phyloP scores from a whole-genome alignment of 2,329 filamentous ascomycete species.

The Alternaria hordeiaustralica region DNA sequence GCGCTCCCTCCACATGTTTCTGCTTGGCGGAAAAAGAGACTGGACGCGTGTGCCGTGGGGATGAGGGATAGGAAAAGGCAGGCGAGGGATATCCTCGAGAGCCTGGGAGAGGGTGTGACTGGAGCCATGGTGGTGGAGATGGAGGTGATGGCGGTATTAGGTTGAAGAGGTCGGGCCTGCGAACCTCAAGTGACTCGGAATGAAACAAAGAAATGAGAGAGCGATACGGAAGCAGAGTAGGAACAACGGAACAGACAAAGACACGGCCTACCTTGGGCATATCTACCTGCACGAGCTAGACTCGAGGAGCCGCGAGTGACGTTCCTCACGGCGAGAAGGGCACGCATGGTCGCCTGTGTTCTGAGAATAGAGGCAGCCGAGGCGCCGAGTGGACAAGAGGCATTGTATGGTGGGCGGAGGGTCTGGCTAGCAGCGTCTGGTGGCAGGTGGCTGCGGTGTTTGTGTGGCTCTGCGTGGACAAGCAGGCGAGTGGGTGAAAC shows the following conservation, averaged over 20 bases:
- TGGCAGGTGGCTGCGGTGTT: slow-evolving; percentile 31
- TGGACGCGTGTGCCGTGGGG: slow-evolving; percentile 31
- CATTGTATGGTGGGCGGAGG: slow-evolving; percentile 24
- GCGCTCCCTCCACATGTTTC: slow-evolving; percentile 59
- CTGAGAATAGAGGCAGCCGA: slow-evolving; percentile 39
- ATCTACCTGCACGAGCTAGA: slow-evolving; percentile 22
- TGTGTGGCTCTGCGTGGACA: slow-evolving; percentile 40
- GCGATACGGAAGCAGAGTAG: neutral
- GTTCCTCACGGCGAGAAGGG: slow-evolving; percentile 13
- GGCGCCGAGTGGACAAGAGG: slow-evolving; percentile 44
- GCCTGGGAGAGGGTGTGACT: slow-evolving; percentile 33
- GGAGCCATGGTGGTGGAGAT: slow-evolving; percentile 33
- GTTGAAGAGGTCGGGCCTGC: slow-evolving; percentile 14
- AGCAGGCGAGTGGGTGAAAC: slow-evolving; percentile 39
- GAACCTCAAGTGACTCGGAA: slow-evolving; percentile 13
- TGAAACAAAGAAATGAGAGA: slow-evolving; percentile 10
- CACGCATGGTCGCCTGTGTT: no score
- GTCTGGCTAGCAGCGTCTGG: slow-evolving; percentile 28
- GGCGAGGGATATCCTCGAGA: slow-evolving; percentile 43
- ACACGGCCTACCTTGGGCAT: slow-evolving; percentile 19
- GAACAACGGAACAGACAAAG: slow-evolving; percentile 14
- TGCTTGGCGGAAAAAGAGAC: slow-evolving; percentile 39
- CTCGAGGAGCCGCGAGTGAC: slow-evolving; percentile 20
- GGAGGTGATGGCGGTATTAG: slow-evolving; percentile 3
- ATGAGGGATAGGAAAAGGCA: slow-evolving; percentile 38